A percentile compares a stretch with the other conserved stretches of the same genome.
These are phyloP conservation scores for Rhynchospora pubera DNA, from an alignment of 176 grass and related monocot species.

Conservation along the genomic window DNA sequence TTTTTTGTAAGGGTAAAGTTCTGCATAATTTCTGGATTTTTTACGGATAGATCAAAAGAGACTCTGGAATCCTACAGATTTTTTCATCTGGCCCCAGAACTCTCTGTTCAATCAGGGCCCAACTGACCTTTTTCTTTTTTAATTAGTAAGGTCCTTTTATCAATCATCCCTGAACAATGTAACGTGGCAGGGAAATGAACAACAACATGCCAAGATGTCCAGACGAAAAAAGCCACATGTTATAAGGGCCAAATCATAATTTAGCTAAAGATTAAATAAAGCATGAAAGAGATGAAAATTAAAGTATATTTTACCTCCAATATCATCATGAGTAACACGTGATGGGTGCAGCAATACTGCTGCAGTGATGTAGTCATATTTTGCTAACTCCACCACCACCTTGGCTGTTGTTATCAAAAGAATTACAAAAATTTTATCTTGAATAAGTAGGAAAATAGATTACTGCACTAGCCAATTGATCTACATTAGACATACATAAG, in stretches of 20 bases:
- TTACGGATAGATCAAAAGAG: not conserved
- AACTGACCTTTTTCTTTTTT: not conserved
- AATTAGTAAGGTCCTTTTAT: not conserved
- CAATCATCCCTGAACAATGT: not conserved
- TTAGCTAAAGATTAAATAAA: not conserved
- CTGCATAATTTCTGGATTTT: no score
- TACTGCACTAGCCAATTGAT: not conserved
- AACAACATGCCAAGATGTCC: not conserved
- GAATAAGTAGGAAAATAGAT: not conserved
- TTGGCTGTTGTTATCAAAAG: slow-evolving; percentile 12
- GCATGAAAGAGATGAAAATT: not conserved
- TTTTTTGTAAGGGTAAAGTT: no score
- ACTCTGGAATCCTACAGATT: not conserved
- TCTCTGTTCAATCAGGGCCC: not conserved
- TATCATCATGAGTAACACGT: slow-evolving; percentile 28
- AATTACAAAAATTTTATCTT: not conserved
- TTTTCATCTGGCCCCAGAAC: not conserved
- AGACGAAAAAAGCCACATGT: not conserved
- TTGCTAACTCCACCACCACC: slow-evolving; percentile 33
- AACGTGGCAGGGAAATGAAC: not conserved
- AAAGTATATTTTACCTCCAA: slow-evolving; percentile 23
- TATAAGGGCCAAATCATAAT: not conserved
- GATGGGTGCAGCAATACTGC: slow-evolving; percentile 29
- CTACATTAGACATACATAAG: not conserved
- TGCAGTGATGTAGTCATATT: slow-evolving; percentile 26